Evolutionary conservation across 2,329 filamentous ascomycete genomes (phyloP), one percentile per base, ranked within the genome.

Genomic region (Moelleriella libera): DNA sequence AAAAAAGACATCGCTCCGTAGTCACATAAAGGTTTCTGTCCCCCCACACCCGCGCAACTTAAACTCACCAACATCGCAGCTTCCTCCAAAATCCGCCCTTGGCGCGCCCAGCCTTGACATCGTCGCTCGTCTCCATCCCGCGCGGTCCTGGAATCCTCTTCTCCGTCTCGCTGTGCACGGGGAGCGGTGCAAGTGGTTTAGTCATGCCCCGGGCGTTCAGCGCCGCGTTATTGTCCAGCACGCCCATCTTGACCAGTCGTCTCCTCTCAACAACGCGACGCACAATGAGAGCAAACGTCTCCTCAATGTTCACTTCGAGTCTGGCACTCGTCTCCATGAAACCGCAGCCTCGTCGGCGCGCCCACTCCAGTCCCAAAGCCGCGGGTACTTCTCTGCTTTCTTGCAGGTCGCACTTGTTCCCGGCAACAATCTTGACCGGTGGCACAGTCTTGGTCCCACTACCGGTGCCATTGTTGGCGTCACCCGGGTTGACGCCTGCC

Each of bases 301-400:
- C 86, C 63, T 92, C 86, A 52, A 92, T 87, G 61, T 92, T 92
- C 53, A 92, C 86, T 70, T 88, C 85, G 57, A 88, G 78, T 47
- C 85, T 70, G 5, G 86, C 86, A 58, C 83, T 88, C 52, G 86
- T 92, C 75, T 92, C 86, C 86, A 92, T 92, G 67, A 92, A 92
- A 40, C 85, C 86, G 65, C 85, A 90, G 42, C 80, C 80, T 47
- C 76, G 71, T 50, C 69, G 70, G 51, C 84, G 70, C 45, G 86
- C 84, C 85, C 86, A 92, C 55, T 88, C 83, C 42, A 90, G 68
- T 0, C 86, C 86, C 48, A 76, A 68, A 41, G 80, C 74, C 6
- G 83, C 83, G n/a, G 76, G 68, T 7, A 92, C 80, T 61, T 80
- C 74, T 45, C 86, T 69, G 54, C 71, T 75, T 57, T 82, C 75